Conservation (phyloP, 2,329 filamentous ascomycete species). For the Colletotrichum sp. region DNA sequence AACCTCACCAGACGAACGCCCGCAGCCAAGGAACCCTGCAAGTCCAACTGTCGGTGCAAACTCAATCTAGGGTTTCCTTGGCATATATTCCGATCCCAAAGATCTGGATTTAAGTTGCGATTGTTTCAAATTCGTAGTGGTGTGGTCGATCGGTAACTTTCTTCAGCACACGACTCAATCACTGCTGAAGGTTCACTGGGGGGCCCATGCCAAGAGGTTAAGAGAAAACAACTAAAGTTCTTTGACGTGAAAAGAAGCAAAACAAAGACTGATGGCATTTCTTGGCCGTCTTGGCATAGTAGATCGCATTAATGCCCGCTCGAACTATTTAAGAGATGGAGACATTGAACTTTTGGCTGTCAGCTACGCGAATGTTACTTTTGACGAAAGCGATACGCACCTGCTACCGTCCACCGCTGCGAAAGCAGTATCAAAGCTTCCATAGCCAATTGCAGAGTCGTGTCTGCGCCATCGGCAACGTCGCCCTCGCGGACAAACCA, state of each 20-base stretch:
- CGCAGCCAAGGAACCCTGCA: not conserved
- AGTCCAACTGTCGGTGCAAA: not conserved
- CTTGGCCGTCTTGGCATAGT: not conserved
- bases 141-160: not conserved
- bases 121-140: not conserved
- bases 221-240: not conserved
- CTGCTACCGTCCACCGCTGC: not conserved
- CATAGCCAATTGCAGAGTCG: not conserved
- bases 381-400: not conserved
- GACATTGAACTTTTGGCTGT: not conserved
- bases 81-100: not conserved
- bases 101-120: not conserved
- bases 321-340: not conserved
- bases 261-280: not conserved
- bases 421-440: not conserved
- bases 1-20: not conserved
- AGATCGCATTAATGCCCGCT: not conserved
- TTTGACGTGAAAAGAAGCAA: not conserved
- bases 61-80: not conserved
- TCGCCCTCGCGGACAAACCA: slow-evolving; percentile 25
- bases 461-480: not conserved
- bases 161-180: not conserved
- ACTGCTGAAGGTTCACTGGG: not conserved
- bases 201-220: not conserved
- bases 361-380: not conserved